phyloP scores from a whole-genome alignment of 345 rosid genomes.

The Cardiospermum halicacabum region DNA sequence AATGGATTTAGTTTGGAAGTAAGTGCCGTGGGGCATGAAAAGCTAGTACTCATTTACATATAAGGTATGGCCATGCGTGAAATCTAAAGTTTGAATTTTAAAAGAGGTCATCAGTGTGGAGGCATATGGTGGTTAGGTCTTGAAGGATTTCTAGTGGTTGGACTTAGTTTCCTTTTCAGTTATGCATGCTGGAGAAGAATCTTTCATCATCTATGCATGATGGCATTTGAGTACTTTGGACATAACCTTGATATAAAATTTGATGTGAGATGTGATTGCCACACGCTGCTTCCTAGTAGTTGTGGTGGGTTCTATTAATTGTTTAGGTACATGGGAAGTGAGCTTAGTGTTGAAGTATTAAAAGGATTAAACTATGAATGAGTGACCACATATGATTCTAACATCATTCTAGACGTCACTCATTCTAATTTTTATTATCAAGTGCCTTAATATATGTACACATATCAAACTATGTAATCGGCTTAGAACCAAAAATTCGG shows the following conservation, averaged over 20 bases:
- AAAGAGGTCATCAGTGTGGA: constrained; percentile 7
- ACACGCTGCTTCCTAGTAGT: neutral
- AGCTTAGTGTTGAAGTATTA: neutral
- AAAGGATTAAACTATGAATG: neutral
- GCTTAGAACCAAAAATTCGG: neutral
- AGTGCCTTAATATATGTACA: neutral
- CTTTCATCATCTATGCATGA: constrained; percentile 8
- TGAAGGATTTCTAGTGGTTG: neutral
- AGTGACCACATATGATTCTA: neutral
- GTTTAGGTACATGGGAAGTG: neutral
- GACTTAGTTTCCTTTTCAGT: constrained; percentile 3
- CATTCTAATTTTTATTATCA: neutral
- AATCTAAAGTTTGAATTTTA: constrained; percentile 14
- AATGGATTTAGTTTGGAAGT: constrained; percentile 22
- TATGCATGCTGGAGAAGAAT: constrained; percentile 15
- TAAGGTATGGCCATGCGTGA: constrained; percentile 12
- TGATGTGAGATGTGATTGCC: neutral
- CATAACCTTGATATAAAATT: neutral
- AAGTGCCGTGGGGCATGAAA: constrained; percentile 17
- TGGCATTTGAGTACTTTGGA: constrained; percentile 5
- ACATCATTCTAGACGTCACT: neutral
- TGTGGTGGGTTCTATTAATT: neutral
- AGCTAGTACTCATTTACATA: constrained; percentile 8
- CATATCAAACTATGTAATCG: neutral
- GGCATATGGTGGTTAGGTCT: constrained; percentile 9